A percentile compares a stretch with the other conserved stretches of the same genome.
These are phyloP conservation scores for Erysimum cheiri DNA, from an alignment of 441 rosid species.

Conservation along the genomic window DNA sequence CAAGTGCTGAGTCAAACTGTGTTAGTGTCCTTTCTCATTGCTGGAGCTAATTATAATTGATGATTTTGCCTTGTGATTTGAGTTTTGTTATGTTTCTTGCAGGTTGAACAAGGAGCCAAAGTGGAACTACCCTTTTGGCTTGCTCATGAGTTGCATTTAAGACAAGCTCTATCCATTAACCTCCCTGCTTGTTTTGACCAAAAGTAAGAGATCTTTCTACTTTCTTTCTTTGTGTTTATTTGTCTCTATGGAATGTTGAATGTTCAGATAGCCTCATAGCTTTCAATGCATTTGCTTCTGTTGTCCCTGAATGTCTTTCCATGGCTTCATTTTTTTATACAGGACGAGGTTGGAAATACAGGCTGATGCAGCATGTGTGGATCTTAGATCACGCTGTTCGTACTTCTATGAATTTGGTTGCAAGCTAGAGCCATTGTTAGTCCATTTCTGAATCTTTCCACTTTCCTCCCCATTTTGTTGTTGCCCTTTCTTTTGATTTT, in stretches of 20 bases:
- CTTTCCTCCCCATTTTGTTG: neutral
- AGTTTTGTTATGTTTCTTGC: conserved; percentile 12
- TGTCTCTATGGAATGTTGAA: neutral
- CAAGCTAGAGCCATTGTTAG: conserved; percentile 87
- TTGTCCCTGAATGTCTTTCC: neutral
- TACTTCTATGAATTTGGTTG: conserved; percentile 86
- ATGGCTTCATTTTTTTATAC: conserved; percentile 23
- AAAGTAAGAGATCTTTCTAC: conserved; percentile 50
- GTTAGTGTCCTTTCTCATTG: conserved; percentile 47
- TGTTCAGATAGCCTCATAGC: neutral
- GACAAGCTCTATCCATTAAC: conserved; percentile 65
- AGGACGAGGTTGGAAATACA: conserved; percentile 88
- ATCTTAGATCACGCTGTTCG: conserved; percentile 72
- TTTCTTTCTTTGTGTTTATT: conserved; percentile 2
- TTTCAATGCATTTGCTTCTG: neutral
- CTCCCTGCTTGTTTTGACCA: conserved; percentile 77
- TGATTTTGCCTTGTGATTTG: neutral
- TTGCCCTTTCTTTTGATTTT: conserved; percentile 9
- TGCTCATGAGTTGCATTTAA: conserved; percentile 66
- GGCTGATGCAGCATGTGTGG: conserved; percentile 91
- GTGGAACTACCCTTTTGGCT: conserved; percentile 88
- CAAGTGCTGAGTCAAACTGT: conserved; percentile 65
- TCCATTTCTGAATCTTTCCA: conserved; percentile 22
- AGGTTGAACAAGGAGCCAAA: conserved; percentile 86
- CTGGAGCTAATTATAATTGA: neutral